These are phyloP conservation scores for Monascus ruber DNA, from an alignment of 2,329 filamentous ascomycete genomes.

Conservation along the genomic window DNA sequence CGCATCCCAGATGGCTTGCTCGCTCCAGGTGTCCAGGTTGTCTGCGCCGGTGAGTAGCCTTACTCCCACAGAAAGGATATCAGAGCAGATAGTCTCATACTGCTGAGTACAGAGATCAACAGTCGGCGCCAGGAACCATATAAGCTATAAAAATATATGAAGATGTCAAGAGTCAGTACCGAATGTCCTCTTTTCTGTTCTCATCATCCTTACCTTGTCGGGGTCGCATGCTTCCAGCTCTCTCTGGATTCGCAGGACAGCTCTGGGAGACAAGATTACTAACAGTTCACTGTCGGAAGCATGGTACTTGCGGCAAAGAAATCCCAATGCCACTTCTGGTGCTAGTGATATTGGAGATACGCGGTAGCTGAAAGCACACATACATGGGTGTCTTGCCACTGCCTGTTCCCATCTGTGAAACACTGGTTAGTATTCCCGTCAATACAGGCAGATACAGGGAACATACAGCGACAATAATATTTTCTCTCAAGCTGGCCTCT, in stretches of 20 bases:
- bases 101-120: constrained; percentile 59
- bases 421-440: not conserved
- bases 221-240: constrained; percentile 47
- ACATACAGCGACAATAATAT: constrained; percentile 59
- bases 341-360: not conserved
- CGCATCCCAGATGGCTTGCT: constrained; percentile 54
- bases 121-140: constrained; percentile 67
- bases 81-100: constrained; percentile 44
- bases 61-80: constrained; percentile 48
- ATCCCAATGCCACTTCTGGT: not conserved
- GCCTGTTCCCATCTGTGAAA: constrained; percentile 61
- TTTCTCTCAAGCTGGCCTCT: constrained; percentile 53
- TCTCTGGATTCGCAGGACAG: constrained; percentile 54
- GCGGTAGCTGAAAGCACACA: constrained; percentile 13
- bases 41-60: constrained; percentile 57
- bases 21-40: constrained; percentile 62
- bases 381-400: constrained; percentile 71
- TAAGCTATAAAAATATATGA: constrained; percentile 18
- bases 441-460: not conserved
- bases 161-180: not conserved
- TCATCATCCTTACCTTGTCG: constrained; percentile 41
- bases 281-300: not conserved
- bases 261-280: constrained; percentile 32
- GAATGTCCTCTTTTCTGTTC: not conserved
- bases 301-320: not conserved